Percentiles rank a stretch among this genome's conserved stretches.
Evolutionary conservation across 768 basidiomycete genomes (phyloP).

Genomic region (Leccinum truebloodii): DNA sequence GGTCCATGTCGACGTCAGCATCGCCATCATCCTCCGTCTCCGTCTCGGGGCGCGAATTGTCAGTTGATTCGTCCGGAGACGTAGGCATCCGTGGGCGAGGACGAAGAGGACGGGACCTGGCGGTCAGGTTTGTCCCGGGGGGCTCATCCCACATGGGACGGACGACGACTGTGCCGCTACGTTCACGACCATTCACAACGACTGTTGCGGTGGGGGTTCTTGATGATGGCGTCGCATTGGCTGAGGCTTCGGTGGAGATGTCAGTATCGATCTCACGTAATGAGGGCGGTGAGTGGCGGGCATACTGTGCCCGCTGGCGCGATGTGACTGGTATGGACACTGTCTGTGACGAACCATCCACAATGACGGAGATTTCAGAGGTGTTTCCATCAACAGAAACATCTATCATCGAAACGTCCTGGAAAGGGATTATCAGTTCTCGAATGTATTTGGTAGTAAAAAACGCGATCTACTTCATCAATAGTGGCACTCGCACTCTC

Average conservation of each 20-base stretch:
- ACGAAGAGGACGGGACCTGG: slow-evolving; percentile 34
- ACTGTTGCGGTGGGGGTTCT: slow-evolving; percentile 64
- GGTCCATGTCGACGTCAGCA: slow-evolving; percentile 54
- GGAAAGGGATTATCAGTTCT: slow-evolving; percentile 13
- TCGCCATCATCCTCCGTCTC: slow-evolving; percentile 80
- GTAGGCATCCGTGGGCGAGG: slow-evolving; percentile 32
- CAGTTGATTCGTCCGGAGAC: slow-evolving; percentile 46
- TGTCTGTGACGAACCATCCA: slow-evolving; percentile 23
- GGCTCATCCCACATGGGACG: slow-evolving; percentile 60
- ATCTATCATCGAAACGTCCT: slow-evolving; percentile 39
- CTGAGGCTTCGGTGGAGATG: slow-evolving; percentile 61
- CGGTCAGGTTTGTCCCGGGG: slow-evolving; percentile 18
- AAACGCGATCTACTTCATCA: slow-evolving; percentile 29
- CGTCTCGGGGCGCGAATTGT: slow-evolving; percentile 64
- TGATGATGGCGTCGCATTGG: slow-evolving; percentile 59
- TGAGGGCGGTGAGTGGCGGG: slow-evolving; percentile 22
- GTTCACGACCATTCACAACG: slow-evolving; percentile 59
- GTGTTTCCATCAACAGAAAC: slow-evolving; percentile 15
- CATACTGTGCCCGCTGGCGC: slow-evolving; percentile 19
- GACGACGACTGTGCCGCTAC: slow-evolving; percentile 75
- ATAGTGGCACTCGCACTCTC: slow-evolving; percentile 7
- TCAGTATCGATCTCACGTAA: slow-evolving; percentile 55
- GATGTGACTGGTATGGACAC: slow-evolving; percentile 22
- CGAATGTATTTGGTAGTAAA: neutral
- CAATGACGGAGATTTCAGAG: slow-evolving; percentile 25